Percentiles rank a stretch among this genome's conserved stretches.
These are phyloP conservation scores for Naganishia vishniacii DNA, from an alignment of 768 basidiomycete genomes.

Conservation along the genomic window DNA sequence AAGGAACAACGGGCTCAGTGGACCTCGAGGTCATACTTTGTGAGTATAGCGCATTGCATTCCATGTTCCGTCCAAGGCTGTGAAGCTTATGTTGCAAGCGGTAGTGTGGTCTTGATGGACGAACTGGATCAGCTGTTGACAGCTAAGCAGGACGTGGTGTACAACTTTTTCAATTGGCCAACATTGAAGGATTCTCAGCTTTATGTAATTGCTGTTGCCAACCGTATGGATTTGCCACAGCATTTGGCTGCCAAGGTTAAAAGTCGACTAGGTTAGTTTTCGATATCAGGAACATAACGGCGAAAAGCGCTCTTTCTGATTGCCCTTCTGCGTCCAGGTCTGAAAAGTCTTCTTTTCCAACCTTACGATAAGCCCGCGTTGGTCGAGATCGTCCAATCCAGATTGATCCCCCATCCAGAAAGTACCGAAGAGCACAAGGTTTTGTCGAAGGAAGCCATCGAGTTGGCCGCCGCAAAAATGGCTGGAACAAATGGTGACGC, in stretches of 20 bases:
- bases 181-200: constrained; percentile 79
- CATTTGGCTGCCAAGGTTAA: constrained; percentile 86
- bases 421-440: constrained; percentile 52
- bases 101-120: constrained; percentile 92
- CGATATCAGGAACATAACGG: not conserved
- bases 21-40: constrained; percentile 85
- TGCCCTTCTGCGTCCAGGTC: constrained; percentile 27
- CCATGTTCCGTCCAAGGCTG: no score
- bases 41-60: constrained; percentile 49
- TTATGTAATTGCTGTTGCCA: constrained; percentile 92
- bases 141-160: constrained; percentile 93
- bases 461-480: constrained; percentile 74
- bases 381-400: constrained; percentile 75
- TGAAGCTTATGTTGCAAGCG: not conserved
- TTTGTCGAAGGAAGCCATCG: constrained; percentile 67
- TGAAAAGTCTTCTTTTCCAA: constrained; percentile 57
- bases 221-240: constrained; percentile 96
- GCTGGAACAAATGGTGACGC: constrained; percentile 88
- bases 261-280: constrained; percentile 70
- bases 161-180: constrained; percentile 99
- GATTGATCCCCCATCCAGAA: constrained; percentile 56
- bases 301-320: not conserved
- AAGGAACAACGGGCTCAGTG: constrained; percentile 49
- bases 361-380: constrained; percentile 71
- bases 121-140: constrained; percentile 96